These are phyloP conservation scores for Komagataella kurtzmanii DNA, from an alignment of 805 yeast species.

Conservation along the genomic window DNA sequence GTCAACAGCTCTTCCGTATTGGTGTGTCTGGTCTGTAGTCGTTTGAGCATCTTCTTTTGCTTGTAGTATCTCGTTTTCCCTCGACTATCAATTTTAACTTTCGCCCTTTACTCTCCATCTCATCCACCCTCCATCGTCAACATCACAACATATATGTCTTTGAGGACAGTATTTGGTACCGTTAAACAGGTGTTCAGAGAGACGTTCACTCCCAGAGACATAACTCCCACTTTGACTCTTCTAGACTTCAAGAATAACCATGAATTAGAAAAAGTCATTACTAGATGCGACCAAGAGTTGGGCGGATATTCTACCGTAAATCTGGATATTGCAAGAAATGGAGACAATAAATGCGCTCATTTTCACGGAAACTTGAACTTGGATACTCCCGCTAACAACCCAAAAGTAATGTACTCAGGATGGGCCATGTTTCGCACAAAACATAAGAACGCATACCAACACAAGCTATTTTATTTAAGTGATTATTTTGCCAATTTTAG, in stretches of 20 bases:
- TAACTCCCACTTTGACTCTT: conserved; percentile 19
- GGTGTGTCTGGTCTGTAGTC: neutral
- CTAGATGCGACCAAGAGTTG: conserved; percentile 60
- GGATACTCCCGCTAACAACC: conserved; percentile 50
- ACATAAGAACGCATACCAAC: conserved; percentile 41
- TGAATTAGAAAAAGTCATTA: conserved; percentile 34
- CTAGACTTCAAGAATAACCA: conserved; percentile 44
- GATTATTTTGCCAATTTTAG: conserved; percentile 24
- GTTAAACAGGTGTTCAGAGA: neutral
- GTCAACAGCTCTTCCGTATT: neutral
- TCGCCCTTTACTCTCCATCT: neutral
- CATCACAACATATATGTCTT: neutral
- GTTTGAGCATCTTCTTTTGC: neutral
- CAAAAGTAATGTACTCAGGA: conserved; percentile 51
- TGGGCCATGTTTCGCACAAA: conserved; percentile 77
- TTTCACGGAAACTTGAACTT: conserved; percentile 60
- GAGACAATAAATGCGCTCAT: conserved; percentile 34
- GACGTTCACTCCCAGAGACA: neutral
- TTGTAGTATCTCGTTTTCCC: neutral
- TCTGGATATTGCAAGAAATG: conserved; percentile 22
- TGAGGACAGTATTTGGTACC: neutral
- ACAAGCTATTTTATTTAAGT: conserved; percentile 23
- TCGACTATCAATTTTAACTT: neutral
- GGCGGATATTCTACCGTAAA: conserved; percentile 68
- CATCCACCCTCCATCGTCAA: neutral